Percentiles rank a stretch among this genome's conserved stretches.
Conservation (phyloP, 371 early-diverging fungal species). For the Mucor sp. region DNA sequence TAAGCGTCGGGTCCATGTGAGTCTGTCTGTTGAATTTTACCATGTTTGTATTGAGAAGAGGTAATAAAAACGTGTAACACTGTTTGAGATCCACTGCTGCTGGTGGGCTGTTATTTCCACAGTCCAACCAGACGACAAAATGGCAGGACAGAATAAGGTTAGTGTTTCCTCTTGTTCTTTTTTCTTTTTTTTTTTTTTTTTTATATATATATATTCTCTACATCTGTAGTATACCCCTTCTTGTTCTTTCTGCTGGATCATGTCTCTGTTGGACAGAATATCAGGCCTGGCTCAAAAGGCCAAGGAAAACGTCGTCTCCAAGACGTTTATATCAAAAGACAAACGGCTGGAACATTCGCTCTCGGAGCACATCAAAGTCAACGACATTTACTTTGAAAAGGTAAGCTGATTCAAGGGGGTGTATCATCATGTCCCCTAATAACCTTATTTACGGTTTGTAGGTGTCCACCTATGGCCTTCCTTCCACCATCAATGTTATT, state of each 20-base stretch:
- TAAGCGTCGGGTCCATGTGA: no score
- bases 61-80: not conserved
- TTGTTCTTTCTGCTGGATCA: not conserved
- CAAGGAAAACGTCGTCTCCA: slow-evolving; percentile 40
- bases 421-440: no score
- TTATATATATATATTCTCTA: no score
- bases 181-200: not conserved
- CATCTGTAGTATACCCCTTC: not conserved
- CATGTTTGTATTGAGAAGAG: not conserved
- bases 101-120: not conserved
- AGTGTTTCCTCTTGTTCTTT: not conserved
- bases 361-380: slow-evolving; percentile 27
- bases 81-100: not conserved
- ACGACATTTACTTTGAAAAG: slow-evolving; percentile 26
- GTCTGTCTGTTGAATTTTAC: no score
- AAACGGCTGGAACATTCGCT: slow-evolving; percentile 43
- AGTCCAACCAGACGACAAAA: not conserved
- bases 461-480: slow-evolving; percentile 54
- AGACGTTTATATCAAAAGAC: slow-evolving; percentile 42
- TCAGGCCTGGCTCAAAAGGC: slow-evolving; percentile 44
- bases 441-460: not conserved
- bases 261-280: slow-evolving; percentile 45
- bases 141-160: not conserved
- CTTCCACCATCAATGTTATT: slow-evolving; percentile 42
- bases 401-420: slow-evolving; percentile 8